These are phyloP conservation scores for Tuber umbilicatum DNA, from an alignment of 495 filamentous ascomycete species.

Conservation along the genomic window DNA sequence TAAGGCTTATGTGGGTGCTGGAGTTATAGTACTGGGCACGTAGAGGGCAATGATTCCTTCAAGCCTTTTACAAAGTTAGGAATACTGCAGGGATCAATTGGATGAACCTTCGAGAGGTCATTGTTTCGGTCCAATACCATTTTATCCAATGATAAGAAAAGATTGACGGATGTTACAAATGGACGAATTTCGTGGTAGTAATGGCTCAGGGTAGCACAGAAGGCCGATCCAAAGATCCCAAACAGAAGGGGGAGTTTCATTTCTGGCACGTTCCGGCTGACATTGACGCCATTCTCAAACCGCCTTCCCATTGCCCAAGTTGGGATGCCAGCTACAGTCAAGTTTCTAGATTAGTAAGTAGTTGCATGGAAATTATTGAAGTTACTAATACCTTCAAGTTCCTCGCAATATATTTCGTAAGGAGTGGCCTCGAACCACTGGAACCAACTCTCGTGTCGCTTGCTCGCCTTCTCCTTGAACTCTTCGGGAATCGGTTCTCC, in stretches of 20 bases:
- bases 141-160: slow-evolving; percentile 73
- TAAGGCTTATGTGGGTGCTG: neutral
- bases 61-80: slow-evolving; percentile 83
- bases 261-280: slow-evolving; percentile 67
- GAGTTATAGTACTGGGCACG: slow-evolving; percentile 50
- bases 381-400: slow-evolving; percentile 50
- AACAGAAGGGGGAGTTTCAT: slow-evolving; percentile 70
- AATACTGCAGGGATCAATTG: slow-evolving; percentile 78
- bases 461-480: slow-evolving; percentile 58
- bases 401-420: slow-evolving; percentile 94
- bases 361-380: slow-evolving; percentile 8
- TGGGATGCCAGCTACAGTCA: slow-evolving; percentile 70
- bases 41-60: slow-evolving; percentile 62
- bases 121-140: slow-evolving; percentile 74
- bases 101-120: slow-evolving; percentile 80
- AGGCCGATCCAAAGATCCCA: slow-evolving; percentile 91
- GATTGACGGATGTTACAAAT: slow-evolving; percentile 61
- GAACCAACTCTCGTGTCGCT: slow-evolving; percentile 64
- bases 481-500: slow-evolving; percentile 44
- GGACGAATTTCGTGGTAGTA: slow-evolving; percentile 92
- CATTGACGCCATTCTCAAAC: slow-evolving; percentile 64
- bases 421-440: slow-evolving; percentile 98
- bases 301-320: slow-evolving; percentile 85
- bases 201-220: slow-evolving; percentile 88
- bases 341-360: slow-evolving; percentile 14